These are phyloP conservation scores for Pythium coloratum DNA, from an alignment of 352 stramenopile genomes.

Conservation along the genomic window DNA sequence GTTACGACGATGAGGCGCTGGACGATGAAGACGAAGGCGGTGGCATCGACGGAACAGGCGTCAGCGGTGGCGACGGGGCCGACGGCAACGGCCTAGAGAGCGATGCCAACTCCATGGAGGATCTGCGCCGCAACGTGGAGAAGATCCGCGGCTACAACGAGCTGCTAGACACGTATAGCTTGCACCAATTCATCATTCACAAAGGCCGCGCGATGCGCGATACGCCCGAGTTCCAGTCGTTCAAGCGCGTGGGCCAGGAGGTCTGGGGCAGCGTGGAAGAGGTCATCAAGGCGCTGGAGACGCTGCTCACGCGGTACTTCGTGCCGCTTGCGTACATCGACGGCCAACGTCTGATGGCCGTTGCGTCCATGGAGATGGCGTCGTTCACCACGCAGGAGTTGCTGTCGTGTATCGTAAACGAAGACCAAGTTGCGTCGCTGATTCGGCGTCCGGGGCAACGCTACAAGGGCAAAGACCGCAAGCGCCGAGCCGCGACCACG, in stretches of 20 bases:
- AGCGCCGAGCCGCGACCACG: slow-evolving; percentile 57
- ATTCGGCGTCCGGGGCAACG: slow-evolving; percentile 69
- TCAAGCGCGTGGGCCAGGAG: slow-evolving; percentile 74
- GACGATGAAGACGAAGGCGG: slow-evolving; percentile 3
- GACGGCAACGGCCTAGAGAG: slow-evolving; percentile 9
- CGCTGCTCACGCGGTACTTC: slow-evolving; percentile 76
- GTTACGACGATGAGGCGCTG: not conserved
- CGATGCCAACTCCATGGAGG: slow-evolving; percentile 50
- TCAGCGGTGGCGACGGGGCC: not conserved
- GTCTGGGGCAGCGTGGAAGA: slow-evolving; percentile 82
- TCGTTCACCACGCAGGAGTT: slow-evolving; percentile 61
- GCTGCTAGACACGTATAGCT: slow-evolving; percentile 71
- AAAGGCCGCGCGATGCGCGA: slow-evolving; percentile 78
- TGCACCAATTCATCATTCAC: slow-evolving; percentile 91
- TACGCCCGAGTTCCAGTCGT: slow-evolving; percentile 87
- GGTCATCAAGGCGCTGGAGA: slow-evolving; percentile 70
- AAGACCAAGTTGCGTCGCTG: slow-evolving; percentile 78
- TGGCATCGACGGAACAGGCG: not conserved
- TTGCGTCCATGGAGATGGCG: slow-evolving; percentile 65
- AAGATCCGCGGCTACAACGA: slow-evolving; percentile 84
- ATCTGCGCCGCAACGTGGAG: slow-evolving; percentile 69
- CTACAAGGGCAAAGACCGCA: slow-evolving; percentile 75
- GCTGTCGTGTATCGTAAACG: slow-evolving; percentile 83
- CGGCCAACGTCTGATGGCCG: slow-evolving; percentile 68
- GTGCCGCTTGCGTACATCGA: slow-evolving; percentile 87